Conservation (phyloP, 78 protist species). For the Speleostelium caveatum region DNA sequence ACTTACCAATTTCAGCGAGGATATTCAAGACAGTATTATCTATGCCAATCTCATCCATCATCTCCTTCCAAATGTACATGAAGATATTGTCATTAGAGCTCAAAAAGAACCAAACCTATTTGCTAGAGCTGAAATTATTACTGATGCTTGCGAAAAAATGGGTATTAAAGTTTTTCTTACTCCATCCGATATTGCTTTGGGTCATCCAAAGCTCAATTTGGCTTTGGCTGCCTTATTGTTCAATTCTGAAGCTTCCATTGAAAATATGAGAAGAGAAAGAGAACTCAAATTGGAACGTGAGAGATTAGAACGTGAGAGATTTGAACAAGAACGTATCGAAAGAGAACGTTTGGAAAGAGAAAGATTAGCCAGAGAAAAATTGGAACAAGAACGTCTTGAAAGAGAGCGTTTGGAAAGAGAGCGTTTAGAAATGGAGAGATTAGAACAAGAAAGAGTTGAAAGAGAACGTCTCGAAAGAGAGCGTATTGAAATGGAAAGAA, state of each 20-base stretch:
- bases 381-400: constrained; percentile 17
- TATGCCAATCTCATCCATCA: constrained; percentile 54
- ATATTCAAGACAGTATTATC: constrained; percentile 64
- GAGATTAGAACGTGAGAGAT: constrained; percentile 3
- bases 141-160: constrained; percentile 61
- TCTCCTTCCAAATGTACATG: constrained; percentile 46
- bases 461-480: constrained; percentile 10
- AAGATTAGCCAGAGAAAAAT: constrained; percentile 14
- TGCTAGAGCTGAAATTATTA: constrained; percentile 59
- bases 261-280: constrained; percentile 38
- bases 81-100: not conserved
- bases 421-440: constrained; percentile 6
- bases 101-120: constrained; percentile 45
- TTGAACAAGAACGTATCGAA: constrained; percentile 9
- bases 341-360: constrained; percentile 21
- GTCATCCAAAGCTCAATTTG: constrained; percentile 70
- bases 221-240: constrained; percentile 62
- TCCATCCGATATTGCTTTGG: constrained; percentile 72
- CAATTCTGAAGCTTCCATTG: constrained; percentile 76
- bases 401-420: constrained; percentile 16
- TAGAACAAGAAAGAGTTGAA: constrained; percentile 28
- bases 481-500: constrained; percentile 4
- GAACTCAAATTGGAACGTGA: constrained; percentile 43
- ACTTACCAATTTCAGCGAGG: constrained; percentile 53
- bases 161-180: constrained; percentile 67